phyloP scores from a whole-genome alignment of 805 yeast species.

The Pichia paraexigua region DNA sequence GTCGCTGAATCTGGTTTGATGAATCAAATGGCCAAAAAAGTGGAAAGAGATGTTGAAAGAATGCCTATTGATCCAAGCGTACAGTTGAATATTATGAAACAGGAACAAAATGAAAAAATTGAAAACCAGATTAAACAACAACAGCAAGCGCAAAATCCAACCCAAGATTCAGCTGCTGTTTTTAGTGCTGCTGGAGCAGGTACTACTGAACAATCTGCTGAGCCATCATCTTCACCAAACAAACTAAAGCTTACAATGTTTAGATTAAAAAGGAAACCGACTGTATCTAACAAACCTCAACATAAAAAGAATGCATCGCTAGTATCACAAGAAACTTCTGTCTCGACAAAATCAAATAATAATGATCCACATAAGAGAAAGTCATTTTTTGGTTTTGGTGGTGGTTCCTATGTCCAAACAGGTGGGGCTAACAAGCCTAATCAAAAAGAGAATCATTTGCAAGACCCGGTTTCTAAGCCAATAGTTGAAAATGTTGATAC shows the following conservation, averaged over 20 bases:
- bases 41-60: constrained; percentile 8
- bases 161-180: not conserved
- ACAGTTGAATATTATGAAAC: constrained; percentile 2
- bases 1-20: constrained; percentile 9
- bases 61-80: constrained; percentile 9
- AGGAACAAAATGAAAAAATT: not conserved
- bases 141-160: too few species aligned
- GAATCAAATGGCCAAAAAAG: constrained; percentile 7
- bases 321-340: constrained; percentile 5
- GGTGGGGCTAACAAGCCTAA: not conserved
- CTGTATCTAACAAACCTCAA: not conserved
- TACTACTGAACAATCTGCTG: not conserved
- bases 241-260: constrained; percentile 5
- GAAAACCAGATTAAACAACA: not conserved
- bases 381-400: not conserved
- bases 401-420: not conserved
- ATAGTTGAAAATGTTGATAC: not conserved
- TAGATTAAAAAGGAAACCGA: constrained; percentile 5
- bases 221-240: not conserved
- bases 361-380: not conserved
- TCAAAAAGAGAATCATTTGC: not conserved
- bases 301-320: constrained; percentile 5
- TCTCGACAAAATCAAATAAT: not conserved
- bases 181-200: not conserved
- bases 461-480: not conserved